Evolutionary conservation across 768 basidiomycete genomes (phyloP), one percentile per base, ranked within the genome.

Genomic region (Leucocoprinus sp.): DNA sequence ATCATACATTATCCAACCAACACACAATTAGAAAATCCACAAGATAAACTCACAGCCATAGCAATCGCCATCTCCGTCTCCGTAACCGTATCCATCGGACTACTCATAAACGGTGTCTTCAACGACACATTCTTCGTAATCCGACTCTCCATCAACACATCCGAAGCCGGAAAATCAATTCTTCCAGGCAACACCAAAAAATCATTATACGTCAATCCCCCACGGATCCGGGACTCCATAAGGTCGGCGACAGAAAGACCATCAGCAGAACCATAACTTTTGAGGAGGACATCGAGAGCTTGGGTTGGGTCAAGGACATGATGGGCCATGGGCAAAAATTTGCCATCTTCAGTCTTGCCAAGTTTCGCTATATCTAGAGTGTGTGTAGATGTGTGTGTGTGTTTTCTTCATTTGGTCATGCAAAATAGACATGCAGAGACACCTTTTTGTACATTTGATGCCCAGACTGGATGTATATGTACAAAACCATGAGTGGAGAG

Each of bases 1-100:
- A 8, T 5, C 27, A 28, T 28, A 12, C 27, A 28, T 28, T 12
- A 12, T 28, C 12, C 6, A n/a, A n/a, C n/a, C n/a, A n/a, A n/a
- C n/a, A n/a, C n/a, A n/a, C n/a, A 12, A 37, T 37, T 39, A 45
- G 48, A 43, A 29, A 43, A 43, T 19, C 31, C n/a, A 12, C 11
- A 12, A 48, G 50, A 19, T 37, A 45, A 26, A 37, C 84, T 68
- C 62, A 93, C 89, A 64, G 92, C 91, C 75, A 95, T 81, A 40
- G 83, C 70, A 60, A 95, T 91, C 23, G 90, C 91, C 89, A 93
- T 95, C 49, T 89, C 81, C 43, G 76, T 80, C 66, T 97, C 96
- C 1, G 96, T 98, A 55, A 98, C 96, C 36, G 96, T 99, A 69
- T 99, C 96, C 96, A 99, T 99, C 12, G 96, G 95, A 42, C 90